A percentile compares a stretch with the other conserved stretches of the same genome.
Evolutionary conservation across 768 basidiomycete genomes (phyloP).

Genomic region (Termitomyces sp.): DNA sequence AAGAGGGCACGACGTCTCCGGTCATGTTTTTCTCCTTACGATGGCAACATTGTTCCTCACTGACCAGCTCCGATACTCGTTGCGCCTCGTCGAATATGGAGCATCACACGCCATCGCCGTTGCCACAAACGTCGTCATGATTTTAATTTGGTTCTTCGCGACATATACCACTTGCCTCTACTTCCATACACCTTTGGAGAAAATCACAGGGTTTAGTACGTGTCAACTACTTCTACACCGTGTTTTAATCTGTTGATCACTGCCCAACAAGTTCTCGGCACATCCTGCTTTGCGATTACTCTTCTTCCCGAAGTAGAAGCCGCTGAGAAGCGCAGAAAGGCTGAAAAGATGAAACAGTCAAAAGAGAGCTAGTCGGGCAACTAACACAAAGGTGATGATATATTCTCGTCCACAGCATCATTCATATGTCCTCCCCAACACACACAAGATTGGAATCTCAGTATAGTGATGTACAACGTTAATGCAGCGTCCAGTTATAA

Average conservation of each 20-base stretch:
- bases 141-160: slow-evolving; percentile 70
- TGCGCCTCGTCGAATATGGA: slow-evolving; percentile 37
- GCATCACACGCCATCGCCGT: slow-evolving; percentile 45
- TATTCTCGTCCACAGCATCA: not conserved
- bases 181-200: slow-evolving; percentile 88
- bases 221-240: slow-evolving; percentile 13
- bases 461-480: slow-evolving; percentile 3
- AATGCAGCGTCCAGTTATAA: not conserved
- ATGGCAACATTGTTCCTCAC: slow-evolving; percentile 74
- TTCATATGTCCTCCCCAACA: not conserved
- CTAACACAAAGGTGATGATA: not conserved
- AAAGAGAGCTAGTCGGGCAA: not conserved
- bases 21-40: slow-evolving; percentile 87
- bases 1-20: slow-evolving; percentile 89
- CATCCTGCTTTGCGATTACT: slow-evolving; percentile 14
- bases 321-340: slow-evolving; percentile 3
- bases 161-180: slow-evolving; percentile 79
- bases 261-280: slow-evolving; percentile 14
- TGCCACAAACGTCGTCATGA: slow-evolving; percentile 36
- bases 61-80: slow-evolving; percentile 63
- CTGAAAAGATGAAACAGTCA: not conserved
- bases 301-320: slow-evolving; percentile 9
- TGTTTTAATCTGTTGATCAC: not conserved
- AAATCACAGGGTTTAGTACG: slow-evolving; percentile 80
- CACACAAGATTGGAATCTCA: not conserved